Conservation (phyloP, 176 grass and related monocot species). For the Ensete ventricosum region DNA sequence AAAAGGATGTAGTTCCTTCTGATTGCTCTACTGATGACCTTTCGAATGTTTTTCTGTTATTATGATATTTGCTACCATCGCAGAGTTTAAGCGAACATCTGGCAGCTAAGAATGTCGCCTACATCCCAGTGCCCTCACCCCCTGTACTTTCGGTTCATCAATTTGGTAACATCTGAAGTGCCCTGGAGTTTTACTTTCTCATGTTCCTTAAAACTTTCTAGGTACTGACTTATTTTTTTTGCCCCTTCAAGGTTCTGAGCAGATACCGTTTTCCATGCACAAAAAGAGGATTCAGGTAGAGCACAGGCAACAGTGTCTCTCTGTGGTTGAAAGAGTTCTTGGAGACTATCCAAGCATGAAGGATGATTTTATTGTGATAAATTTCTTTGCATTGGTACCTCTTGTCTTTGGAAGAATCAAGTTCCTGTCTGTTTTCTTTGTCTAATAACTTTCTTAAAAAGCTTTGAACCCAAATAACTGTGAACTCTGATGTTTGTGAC, state of each 20-base stretch:
- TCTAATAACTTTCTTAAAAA: too few relatives aligned
- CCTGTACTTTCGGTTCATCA: constrained; percentile 49
- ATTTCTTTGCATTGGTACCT: constrained; percentile 85
- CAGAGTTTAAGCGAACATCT: constrained; percentile 53
- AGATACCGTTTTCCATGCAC: constrained; percentile 32
- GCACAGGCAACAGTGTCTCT: constrained; percentile 66
- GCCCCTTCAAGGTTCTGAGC: constrained; percentile 7
- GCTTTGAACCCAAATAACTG: not conserved
- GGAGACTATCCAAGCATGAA: constrained; percentile 34
- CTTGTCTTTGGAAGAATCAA: not conserved
- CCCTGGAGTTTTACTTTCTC: not conserved
- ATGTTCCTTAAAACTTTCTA: not conserved
- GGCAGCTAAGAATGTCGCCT: constrained; percentile 47
- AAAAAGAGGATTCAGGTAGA: constrained; percentile 49
- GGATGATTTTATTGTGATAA: constrained; percentile 63
- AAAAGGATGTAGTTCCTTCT: not conserved
- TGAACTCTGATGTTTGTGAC: not conserved
- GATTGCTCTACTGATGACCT: constrained; percentile 1
- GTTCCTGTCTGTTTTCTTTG: not conserved
- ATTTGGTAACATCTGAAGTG: constrained; percentile 40
- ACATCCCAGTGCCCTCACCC: constrained; percentile 49
- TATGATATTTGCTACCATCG: constrained; percentile 2
- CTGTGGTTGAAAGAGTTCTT: constrained; percentile 57
- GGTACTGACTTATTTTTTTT: not conserved
- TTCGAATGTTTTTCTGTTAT: not conserved